Base-by-base conservation (phyloP, 2,329 filamentous ascomycete genomes). In the Harringtonia lauricola region DNA sequence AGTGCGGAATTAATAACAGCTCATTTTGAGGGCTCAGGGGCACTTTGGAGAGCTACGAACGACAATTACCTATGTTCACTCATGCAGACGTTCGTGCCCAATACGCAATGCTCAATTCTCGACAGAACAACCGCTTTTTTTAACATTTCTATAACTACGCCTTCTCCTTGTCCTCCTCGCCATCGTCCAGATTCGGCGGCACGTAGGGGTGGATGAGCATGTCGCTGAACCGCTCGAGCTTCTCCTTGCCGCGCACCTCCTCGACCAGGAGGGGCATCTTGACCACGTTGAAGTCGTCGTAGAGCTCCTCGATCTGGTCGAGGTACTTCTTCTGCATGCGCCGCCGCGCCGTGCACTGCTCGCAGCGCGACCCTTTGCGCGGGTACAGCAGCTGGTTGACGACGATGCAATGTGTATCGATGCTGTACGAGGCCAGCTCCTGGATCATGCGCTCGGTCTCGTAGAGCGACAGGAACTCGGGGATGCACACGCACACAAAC, bases 301-400 rank as follows among this genome's bases (percentile, higher is more conserved):
- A 98, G 47, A 98, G 68, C 69, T 98, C 92, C 66, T 94, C 89
- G 57, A 96, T 96, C 72, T 98, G 90, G 60, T 96, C 89, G 36
- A 98, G 74, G 61, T 98, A 98, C 70, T 98, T 98, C 72, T 88
- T 92, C 72, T 98, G 92, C 92, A 98, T 98, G 71, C 94, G 94
- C 58, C 89, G 74, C 51, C 92, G 73, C 37, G 92, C 85, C 59
- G 88, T 94, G 66, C 92, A 98, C 70, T 98, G 92, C 50, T 95
- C 88, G 64, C 92, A 98, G 30, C 79, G 75, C 59, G 83, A 94
- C 42, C 81, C 82, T 52, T 81, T 74, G 64, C 85, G 86, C 17
- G 92, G 92, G 68, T 95, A 98, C 45, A 98, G 71, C 53, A 98
- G 74, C 72, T 98, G 92, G 65, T 98, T 98, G 57, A 98, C 92